phyloP scores from a whole-genome alignment of 179 eudicot genomes.

The Gypsophila paniculata region DNA sequence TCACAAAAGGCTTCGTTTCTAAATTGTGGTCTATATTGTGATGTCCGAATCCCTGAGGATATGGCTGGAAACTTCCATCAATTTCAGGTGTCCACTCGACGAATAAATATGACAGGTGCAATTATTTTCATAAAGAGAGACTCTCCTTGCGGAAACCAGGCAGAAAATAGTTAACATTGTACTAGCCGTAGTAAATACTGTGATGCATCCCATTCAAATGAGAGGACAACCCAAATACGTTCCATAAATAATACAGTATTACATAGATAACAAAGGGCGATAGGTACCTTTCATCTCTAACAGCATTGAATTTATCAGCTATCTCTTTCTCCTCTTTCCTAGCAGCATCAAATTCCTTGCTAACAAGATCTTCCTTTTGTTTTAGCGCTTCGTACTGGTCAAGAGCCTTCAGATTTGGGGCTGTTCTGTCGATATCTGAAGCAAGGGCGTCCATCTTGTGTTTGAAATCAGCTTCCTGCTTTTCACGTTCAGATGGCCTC shows the following conservation, averaged over 20 bases:
- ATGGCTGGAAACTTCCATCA: background rate
- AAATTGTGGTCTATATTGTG: conserved; percentile 2
- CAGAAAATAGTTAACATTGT: background rate
- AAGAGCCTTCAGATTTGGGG: conserved; percentile 92
- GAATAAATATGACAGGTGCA: background rate
- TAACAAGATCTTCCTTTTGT: conserved; percentile 75
- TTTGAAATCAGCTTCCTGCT: conserved; percentile 74
- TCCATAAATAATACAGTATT: background rate
- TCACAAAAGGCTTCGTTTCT: background rate
- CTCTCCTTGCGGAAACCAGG: background rate
- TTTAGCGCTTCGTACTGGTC: conserved; percentile 87
- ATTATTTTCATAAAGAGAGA: background rate
- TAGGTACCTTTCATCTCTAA: conserved; percentile 64
- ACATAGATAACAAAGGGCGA: conserved; percentile 4
- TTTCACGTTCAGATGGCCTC: conserved; percentile 75
- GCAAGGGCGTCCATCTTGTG: conserved; percentile 65
- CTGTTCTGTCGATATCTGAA: conserved; percentile 84
- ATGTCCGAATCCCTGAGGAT: background rate
- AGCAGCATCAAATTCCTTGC: conserved; percentile 78
- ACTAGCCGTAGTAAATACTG: conserved; percentile 7
- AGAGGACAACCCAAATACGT: background rate
- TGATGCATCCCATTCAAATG: background rate
- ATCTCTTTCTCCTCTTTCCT: conserved; percentile 73
- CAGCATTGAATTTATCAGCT: conserved; percentile 59
- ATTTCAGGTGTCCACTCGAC: background rate